phyloP scores from a whole-genome alignment of 1,284 basidiomycete species.

The Boletus calvinii region DNA sequence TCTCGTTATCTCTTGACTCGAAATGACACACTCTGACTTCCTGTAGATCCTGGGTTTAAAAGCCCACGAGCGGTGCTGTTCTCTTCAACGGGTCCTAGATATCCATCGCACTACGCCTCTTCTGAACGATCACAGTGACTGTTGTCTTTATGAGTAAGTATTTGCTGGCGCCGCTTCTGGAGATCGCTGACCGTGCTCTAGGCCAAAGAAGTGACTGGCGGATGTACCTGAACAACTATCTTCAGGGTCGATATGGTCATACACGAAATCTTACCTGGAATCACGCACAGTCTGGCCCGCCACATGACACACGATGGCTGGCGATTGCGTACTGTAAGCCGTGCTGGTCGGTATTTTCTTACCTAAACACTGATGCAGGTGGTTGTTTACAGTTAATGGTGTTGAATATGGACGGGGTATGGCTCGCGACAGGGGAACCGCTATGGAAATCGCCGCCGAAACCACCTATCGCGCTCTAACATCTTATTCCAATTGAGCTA shows the following conservation, averaged over 20 bases:
- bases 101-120: conserved; percentile 4
- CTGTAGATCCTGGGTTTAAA: conserved; percentile 31
- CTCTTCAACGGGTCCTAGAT: conserved; percentile 9
- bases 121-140: conserved; percentile 1
- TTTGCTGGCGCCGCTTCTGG: neutral
- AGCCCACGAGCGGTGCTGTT: conserved; percentile 5
- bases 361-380: conserved; percentile 4
- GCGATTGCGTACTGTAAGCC: conserved; percentile 32
- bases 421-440: conserved; percentile 30
- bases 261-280: conserved; percentile 28
- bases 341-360: neutral
- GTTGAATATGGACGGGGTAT: conserved; percentile 32
- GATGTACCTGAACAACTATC: conserved; percentile 31
- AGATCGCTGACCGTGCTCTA: conserved; percentile 13
- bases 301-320: conserved; percentile 28
- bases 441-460: conserved; percentile 35
- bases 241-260: conserved; percentile 33
- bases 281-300: conserved; percentile 23
- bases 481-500: conserved; percentile 14
- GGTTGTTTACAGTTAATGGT: conserved; percentile 22
- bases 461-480: conserved; percentile 26
- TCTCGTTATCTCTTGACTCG: conserved; percentile 31
- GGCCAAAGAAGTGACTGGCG: conserved; percentile 28
- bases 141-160: conserved; percentile 24
- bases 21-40: conserved; percentile 25